A percentile compares a stretch with the other conserved stretches of the same genome.
Conservation (phyloP, 331 rosid genomes). For the Spiraea crenata region DNA sequence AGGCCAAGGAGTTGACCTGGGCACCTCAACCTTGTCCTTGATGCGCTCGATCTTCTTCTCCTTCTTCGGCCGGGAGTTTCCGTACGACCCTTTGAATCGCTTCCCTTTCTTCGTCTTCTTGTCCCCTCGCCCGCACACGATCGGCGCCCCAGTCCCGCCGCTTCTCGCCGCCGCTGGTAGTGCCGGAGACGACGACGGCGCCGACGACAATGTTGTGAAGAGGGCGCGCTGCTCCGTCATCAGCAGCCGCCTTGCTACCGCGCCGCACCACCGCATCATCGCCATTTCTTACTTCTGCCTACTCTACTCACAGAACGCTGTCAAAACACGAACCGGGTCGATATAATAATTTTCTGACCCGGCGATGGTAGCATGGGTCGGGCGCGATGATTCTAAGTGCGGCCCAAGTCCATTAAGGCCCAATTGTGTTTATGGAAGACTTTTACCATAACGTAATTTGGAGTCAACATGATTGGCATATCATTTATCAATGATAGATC, state of each 20-base stretch:
- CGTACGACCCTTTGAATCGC: conserved; percentile 86
- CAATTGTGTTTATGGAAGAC: too few relatives aligned
- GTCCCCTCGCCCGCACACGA: conserved; percentile 84
- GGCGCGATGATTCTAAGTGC: neutral
- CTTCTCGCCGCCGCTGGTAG: neutral
- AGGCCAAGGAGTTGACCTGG: conserved; percentile 98
- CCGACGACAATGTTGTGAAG: neutral
- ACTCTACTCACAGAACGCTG: neutral
- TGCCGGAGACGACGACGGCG: neutral
- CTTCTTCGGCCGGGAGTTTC: conserved; percentile 75
- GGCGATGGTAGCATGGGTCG: neutral
- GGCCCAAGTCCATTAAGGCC: too few relatives aligned
- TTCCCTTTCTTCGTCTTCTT: conserved; percentile 92
- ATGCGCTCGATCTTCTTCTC: conserved; percentile 92
- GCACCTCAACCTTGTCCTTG: conserved; percentile 88
- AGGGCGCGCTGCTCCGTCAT: conserved; percentile 34
- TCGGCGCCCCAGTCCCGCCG: conserved; percentile 27
- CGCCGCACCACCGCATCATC: conserved; percentile 57
- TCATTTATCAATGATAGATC: too few relatives aligned
- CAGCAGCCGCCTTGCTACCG: conserved; percentile 47
- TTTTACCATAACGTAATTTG: too few relatives aligned
- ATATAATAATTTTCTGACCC: neutral
- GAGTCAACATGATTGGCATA: too few relatives aligned
- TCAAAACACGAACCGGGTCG: neutral
- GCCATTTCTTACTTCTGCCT: conserved; percentile 32